Evolutionary conservation across 1,139 yeast species (phyloP).

Genomic region (Yamadazyma oceani): DNA sequence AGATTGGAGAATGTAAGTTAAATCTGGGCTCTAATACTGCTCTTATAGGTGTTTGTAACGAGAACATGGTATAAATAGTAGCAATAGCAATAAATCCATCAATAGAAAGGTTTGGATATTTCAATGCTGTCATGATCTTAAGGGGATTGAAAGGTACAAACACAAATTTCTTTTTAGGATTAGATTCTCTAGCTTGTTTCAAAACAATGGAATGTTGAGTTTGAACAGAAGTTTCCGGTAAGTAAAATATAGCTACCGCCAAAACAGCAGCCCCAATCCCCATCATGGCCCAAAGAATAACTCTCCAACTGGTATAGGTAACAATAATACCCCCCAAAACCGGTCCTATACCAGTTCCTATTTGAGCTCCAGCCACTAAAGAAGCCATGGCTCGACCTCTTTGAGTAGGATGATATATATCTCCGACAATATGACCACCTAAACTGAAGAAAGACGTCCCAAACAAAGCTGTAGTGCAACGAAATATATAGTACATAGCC

Average conservation of each 20-base stretch:
- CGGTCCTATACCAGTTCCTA: slow-evolving; percentile 51
- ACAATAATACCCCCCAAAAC: slow-evolving; percentile 47
- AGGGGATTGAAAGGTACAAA: slow-evolving; percentile 46
- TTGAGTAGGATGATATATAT: slow-evolving; percentile 44
- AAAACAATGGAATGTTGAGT: slow-evolving; percentile 23
- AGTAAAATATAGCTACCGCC: slow-evolving; percentile 26
- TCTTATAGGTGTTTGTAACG: slow-evolving; percentile 53
- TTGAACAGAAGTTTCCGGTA: slow-evolving; percentile 42
- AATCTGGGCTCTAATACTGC: slow-evolving; percentile 55
- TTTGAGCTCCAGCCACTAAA: slow-evolving; percentile 43
- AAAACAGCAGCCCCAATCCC: slow-evolving; percentile 36
- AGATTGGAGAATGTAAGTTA: slow-evolving; percentile 42
- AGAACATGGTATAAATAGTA: slow-evolving; percentile 48
- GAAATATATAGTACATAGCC: slow-evolving; percentile 50
- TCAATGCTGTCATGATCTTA: slow-evolving; percentile 37
- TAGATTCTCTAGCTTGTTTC: slow-evolving; percentile 16
- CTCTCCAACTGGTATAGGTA: slow-evolving; percentile 52
- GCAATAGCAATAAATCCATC: slow-evolving; percentile 45
- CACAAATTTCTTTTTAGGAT: slow-evolving; percentile 34
- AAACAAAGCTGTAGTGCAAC: slow-evolving; percentile 47
- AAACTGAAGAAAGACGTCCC: slow-evolving; percentile 53
- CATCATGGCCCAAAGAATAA: slow-evolving; percentile 47
- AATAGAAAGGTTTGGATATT: slow-evolving; percentile 39
- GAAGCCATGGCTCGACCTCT: slow-evolving; percentile 50
- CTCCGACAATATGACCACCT: slow-evolving; percentile 48